Evolutionary conservation across 148 eudicot species (phyloP), one percentile per base, ranked within the genome.

Genomic region (Cornus kousa): DNA sequence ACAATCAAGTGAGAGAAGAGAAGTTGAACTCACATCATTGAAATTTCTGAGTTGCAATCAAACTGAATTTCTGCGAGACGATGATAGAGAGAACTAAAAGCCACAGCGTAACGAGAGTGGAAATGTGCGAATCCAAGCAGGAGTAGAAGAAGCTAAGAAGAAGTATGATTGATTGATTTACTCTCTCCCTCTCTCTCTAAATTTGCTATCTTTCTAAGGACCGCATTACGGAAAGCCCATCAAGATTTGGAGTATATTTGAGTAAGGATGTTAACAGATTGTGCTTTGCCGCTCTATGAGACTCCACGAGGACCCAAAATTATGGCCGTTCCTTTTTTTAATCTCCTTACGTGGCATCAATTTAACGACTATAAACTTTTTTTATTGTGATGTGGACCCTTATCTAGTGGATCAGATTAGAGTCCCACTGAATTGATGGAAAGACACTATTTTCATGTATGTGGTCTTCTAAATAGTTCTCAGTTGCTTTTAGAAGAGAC

Each of bases 1-100:
- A 39, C 67, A 22, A 17, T 33, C 46, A 9, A 33, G 32, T 20
- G 31, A 69, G 43, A 57, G 24, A 77, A 32, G 43, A 55, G 24
- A 77, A 20, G 10, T 19, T 32, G 5, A 77, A 57, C 80, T 69
- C 67, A 77, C 80, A 69, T 55, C 74, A 77, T 70, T 57, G 33
- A 53, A 3, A 33, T 68, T 55, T n/a, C 62, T 19, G 6, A 28
- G 65, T 35, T 17, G 32, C 46, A 69, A 33, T 17, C 46, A 14
- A 32, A 43, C 72, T 69, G 72, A 69, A 69, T 37, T 33, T 69
- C 48, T 48, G 35, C 1, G 14, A 35, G 22, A 33, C 35, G 22
- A 35, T 69, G 66, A 62, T 57, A 35, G 37, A 35, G 37, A 35
- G 37, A 35, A 35, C 37, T 35, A 2, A 2, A 35, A 35, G 37